phyloP scores from a whole-genome alignment of 2,329 filamentous ascomycete species.

The Talaromyces verruculosus region DNA sequence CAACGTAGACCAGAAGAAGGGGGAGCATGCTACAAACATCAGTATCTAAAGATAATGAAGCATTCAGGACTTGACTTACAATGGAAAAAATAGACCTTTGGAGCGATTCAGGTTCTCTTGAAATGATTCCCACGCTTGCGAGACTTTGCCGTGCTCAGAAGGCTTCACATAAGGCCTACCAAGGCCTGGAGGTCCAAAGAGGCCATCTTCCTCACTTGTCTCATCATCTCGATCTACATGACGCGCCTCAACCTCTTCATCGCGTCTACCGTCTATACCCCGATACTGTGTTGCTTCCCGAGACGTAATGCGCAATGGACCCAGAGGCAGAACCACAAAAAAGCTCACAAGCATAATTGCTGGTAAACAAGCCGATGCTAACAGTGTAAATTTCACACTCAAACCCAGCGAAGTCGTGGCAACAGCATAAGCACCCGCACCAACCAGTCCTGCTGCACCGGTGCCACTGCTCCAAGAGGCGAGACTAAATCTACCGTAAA shows the following conservation, averaged over 20 bases:
- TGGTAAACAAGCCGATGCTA: conserved; percentile 77
- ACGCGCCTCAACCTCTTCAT: conserved; percentile 35
- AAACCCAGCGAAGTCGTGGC: conserved; percentile 78
- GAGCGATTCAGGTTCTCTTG: conserved; percentile 63
- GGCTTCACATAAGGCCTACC: conserved; percentile 26
- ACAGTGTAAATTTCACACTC: conserved; percentile 69
- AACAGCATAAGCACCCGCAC: conserved; percentile 82
- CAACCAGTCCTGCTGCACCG: conserved; percentile 81
- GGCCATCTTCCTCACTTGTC: conserved; percentile 25
- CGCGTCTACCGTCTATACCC: conserved; percentile 48
- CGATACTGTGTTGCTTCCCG: conserved; percentile 54
- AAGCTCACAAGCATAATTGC: conserved; percentile 79
- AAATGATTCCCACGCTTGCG: conserved; percentile 41
- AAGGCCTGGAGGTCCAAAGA: conserved; percentile 30
- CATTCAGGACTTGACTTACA: conserved; percentile 46
- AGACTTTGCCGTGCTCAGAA: conserved; percentile 19
- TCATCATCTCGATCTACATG: conserved; percentile 23
- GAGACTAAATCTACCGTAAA: conserved; percentile 82
- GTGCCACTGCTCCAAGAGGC: conserved; percentile 93
- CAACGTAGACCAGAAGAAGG: conserved; percentile 85
- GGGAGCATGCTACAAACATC: conserved; percentile 69
- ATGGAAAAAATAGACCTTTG: conserved; percentile 68
- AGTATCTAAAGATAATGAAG: background rate
- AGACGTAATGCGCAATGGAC: conserved; percentile 56
- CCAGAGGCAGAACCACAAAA: conserved; percentile 74